Evolutionary conservation across 371 early-diverging fungal genomes (phyloP).

Genomic region (Mucor velutinosus): DNA sequence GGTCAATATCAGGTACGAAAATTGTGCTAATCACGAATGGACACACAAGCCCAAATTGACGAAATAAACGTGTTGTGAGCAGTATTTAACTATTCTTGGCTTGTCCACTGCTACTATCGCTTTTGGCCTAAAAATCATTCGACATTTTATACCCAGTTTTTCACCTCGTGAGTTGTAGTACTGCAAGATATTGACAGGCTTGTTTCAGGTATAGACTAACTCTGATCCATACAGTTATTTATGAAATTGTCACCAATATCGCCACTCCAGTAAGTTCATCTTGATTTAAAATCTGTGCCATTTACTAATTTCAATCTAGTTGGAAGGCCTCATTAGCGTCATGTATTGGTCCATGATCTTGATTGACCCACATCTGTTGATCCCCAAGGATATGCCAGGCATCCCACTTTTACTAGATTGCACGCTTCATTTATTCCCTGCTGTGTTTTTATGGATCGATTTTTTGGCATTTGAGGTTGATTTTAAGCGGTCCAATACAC

Average conservation of each 20-base stretch:
- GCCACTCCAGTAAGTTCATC: slow-evolving; percentile 38
- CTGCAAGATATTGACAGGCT: background rate
- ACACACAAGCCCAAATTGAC: background rate
- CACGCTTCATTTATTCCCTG: slow-evolving; percentile 47
- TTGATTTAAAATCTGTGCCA: background rate
- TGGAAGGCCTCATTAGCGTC: slow-evolving; percentile 45
- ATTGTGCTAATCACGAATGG: background rate
- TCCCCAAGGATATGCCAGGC: slow-evolving; percentile 36
- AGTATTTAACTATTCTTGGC: slow-evolving; percentile 21
- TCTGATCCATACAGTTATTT: slow-evolving; percentile 9
- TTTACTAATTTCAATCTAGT: slow-evolving; percentile 15
- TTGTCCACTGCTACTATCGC: slow-evolving; percentile 21
- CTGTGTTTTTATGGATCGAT: slow-evolving; percentile 44
- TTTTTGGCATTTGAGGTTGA: slow-evolving; percentile 43
- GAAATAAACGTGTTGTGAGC: background rate
- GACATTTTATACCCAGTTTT: slow-evolving; percentile 20
- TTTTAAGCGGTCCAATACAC: slow-evolving; percentile 37
- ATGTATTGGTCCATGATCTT: slow-evolving; percentile 47
- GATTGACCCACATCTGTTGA: slow-evolving; percentile 35
- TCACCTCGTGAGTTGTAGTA: slow-evolving; percentile 16
- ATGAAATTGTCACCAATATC: slow-evolving; percentile 33
- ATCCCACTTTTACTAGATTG: slow-evolving; percentile 38
- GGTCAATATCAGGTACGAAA: slow-evolving; percentile 45
- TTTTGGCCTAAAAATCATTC: slow-evolving; percentile 18
- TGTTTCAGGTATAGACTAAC: background rate